phyloP scores from a whole-genome alignment of 352 stramenopile species.

The Pythium rhizo-oryzae region DNA sequence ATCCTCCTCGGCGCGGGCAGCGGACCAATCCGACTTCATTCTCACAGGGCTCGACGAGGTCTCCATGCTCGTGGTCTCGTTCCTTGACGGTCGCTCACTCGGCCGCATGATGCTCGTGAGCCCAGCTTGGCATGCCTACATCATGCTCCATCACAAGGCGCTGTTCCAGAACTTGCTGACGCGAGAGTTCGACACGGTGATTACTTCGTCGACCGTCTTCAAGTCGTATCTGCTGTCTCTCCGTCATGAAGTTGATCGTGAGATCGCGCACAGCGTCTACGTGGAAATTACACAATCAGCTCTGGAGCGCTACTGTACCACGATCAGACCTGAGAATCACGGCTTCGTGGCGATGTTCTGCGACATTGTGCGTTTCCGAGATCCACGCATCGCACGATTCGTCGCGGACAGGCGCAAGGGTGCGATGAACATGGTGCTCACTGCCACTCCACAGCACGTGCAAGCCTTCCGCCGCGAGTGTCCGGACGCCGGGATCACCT shows the following conservation, averaged over 20 bases:
- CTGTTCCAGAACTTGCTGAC: constrained; percentile 46
- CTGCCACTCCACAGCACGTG: constrained; percentile 57
- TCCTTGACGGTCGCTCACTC: constrained; percentile 52
- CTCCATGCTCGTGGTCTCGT: constrained; percentile 53
- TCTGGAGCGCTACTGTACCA: constrained; percentile 57
- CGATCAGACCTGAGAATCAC: constrained; percentile 44
- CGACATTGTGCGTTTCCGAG: constrained; percentile 69
- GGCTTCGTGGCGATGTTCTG: constrained; percentile 83
- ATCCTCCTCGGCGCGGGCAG: neutral
- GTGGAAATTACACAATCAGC: constrained; percentile 41
- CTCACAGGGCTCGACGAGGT: constrained; percentile 50
- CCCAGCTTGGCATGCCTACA: constrained; percentile 41
- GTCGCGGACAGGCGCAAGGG: constrained; percentile 59
- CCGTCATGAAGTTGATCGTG: constrained; percentile 40
- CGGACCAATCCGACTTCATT: constrained; percentile 31
- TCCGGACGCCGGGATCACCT: constrained; percentile 51
- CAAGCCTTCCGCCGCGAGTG: constrained; percentile 59
- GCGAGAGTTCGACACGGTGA: constrained; percentile 42
- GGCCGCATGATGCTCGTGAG: constrained; percentile 46
- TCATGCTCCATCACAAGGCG: constrained; percentile 39
- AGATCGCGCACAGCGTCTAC: constrained; percentile 50
- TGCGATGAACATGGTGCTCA: constrained; percentile 68
- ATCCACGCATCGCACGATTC: constrained; percentile 55
- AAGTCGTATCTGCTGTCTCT: constrained; percentile 61
- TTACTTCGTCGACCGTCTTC: constrained; percentile 47